Conservation (phyloP, 1,284 basidiomycete genomes). For the Moesziomyces parantarcticus region DNA sequence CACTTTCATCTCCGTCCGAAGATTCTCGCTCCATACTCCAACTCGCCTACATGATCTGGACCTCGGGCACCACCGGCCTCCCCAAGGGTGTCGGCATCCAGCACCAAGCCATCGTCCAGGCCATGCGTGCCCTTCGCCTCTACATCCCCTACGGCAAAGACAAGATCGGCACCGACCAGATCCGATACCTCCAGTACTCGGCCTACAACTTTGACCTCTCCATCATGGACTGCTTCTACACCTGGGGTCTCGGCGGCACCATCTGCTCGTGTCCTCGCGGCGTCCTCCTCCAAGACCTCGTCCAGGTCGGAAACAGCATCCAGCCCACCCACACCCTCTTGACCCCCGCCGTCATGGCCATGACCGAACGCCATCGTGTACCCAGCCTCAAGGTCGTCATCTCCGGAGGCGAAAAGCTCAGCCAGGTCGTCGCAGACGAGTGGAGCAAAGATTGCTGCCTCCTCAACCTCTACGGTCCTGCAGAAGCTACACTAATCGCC, state of each 20-base stretch:
- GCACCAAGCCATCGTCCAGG: conserved; percentile 65
- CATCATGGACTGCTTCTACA: conserved; percentile 67
- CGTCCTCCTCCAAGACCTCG: conserved; percentile 57
- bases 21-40: conserved; percentile 39
- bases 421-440: conserved; percentile 67
- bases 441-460: conserved; percentile 67
- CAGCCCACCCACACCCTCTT: conserved; percentile 65
- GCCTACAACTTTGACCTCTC: conserved; percentile 67
- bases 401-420: conserved; percentile 69
- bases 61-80: conserved; percentile 68
- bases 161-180: conserved; percentile 43
- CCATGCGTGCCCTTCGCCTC: conserved; percentile 62
- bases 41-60: conserved; percentile 68
- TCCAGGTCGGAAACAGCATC: conserved; percentile 55
- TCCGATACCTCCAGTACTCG: conserved; percentile 67
- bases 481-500: conserved; percentile 65
- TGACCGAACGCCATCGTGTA: conserved; percentile 62
- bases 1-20: neutral
- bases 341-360: conserved; percentile 69
- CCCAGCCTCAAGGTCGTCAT: conserved; percentile 66
- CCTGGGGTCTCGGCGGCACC: conserved; percentile 64
- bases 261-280: conserved; percentile 60
- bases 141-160: conserved; percentile 60
- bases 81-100: conserved; percentile 68
- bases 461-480: conserved; percentile 67